Evolutionary conservation across 805 yeast genomes (phyloP), one percentile per base, ranked within the genome.

Genomic region (Teunomyces kruisii): DNA sequence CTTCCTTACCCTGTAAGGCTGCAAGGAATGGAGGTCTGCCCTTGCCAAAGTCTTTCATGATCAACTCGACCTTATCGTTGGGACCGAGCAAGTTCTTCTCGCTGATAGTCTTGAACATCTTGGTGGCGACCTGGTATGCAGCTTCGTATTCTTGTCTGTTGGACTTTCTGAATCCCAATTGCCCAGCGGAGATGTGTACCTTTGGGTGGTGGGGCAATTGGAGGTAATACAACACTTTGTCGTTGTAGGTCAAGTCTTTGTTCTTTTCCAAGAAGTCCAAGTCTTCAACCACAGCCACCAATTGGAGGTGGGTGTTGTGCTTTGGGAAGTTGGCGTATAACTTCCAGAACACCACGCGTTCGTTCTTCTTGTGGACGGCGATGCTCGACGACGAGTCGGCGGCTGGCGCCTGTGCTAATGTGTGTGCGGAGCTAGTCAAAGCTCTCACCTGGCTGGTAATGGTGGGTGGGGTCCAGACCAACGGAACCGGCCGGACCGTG

Each of bases 111-210:
- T 82, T 76, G 66, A 92, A 89, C 68, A 88, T 74, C 51, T 79
- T 79, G 3, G 90, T 72, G 12, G 90, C 72, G 8, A 92, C 84
- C 64, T 90, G 97, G 73, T 85, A 91, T 10, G 86, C 86, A 1
- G 96, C 97, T 67, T 92, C 99, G 59, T 88, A 88, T 64, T 89
- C 96, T 40, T 95, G 88, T 67, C 97, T 82, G 45, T 89, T 89
- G 13, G 94, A 80, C 58, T 90, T 89, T 58, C 89, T 79, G 74
- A 90, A 92, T 3, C 98, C 99, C 42, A 89, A 72, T 60, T 79
- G 81, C 42, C 99, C 99, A 0, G 96, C 85, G 6, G 88, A 79
- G 41, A 88, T 69, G 16, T 84, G 79, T 37, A 84, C 61, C 51
- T 79, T 76, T 24, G 85, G 83, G 51, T 81, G 84, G 65, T 91